Evolutionary conservation across 371 early-diverging fungal species (phyloP).

Genomic region (Globomyces sp.): DNA sequence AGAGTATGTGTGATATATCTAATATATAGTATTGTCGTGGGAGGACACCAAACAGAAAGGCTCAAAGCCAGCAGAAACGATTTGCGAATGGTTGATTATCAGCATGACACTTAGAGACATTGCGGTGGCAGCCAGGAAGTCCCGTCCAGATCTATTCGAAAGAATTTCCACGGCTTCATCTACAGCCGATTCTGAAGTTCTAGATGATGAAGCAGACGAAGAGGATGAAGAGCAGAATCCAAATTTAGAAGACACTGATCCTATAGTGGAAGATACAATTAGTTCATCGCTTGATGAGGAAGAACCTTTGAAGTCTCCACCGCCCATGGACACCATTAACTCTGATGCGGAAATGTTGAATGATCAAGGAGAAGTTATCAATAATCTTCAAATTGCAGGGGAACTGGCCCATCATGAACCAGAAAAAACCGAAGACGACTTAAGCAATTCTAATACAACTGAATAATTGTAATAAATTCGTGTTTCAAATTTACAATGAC

Average conservation of each 20-base stretch:
- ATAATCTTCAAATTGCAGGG: not conserved
- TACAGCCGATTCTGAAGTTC: not conserved
- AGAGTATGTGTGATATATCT: slow-evolving; percentile 31
- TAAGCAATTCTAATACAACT: no score
- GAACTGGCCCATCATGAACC: not conserved
- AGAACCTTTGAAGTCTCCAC: no score
- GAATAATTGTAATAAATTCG: no score
- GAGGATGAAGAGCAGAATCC: not conserved
- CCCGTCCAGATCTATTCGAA: slow-evolving; percentile 39
- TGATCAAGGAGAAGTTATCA: slow-evolving; percentile 1
- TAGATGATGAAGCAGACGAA: not conserved
- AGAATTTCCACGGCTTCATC: not conserved
- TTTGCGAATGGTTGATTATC: slow-evolving; percentile 53
- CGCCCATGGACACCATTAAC: not conserved
- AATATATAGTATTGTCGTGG: slow-evolving; percentile 25
- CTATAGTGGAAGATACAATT: not conserved
- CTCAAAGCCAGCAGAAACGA: slow-evolving; percentile 45
- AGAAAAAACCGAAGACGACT: not conserved
- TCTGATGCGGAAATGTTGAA: not conserved
- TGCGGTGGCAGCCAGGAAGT: slow-evolving; percentile 44
- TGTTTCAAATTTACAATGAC: no score
- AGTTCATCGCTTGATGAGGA: no score
- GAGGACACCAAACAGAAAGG: slow-evolving; percentile 43
- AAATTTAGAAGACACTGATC: not conserved
- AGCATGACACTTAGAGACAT: slow-evolving; percentile 42